Evolutionary conservation across 2,329 filamentous ascomycete genomes (phyloP), one percentile per base, ranked within the genome.

Genomic region (Leptographium galeiforme): DNA sequence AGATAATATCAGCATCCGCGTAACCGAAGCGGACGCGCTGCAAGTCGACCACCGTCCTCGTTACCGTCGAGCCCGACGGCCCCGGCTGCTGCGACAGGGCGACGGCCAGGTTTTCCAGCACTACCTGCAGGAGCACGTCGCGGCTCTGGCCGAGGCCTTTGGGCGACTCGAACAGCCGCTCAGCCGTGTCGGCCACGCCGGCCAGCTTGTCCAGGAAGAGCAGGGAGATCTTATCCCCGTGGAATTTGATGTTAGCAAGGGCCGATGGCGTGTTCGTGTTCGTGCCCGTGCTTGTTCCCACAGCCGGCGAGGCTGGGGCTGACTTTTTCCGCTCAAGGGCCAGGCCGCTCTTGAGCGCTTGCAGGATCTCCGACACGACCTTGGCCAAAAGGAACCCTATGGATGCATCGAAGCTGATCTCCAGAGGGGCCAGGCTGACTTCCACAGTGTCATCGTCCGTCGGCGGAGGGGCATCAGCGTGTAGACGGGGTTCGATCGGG

Each of bases 11-110:
- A 41, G 78, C 79, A 56, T 78, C 57, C 71, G 74, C 72, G 61
- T 85, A 84, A 1, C 81, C 81, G 59, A 85, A 80, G 0, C 70
- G 71, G 60, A 85, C 78, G 57, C 77, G 79, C 57, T 78, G 71
- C 2, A 84, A 61, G 45, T 73, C 68, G 12, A 81, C 60, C 43
- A 64, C 72, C 6, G 67, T 63, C 47, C 70, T 53, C 2, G 53
- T 55, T 3, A 32, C 30, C 2, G 43, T n/a, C 2, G 43, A 6
- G 11, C 39, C n/a, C 6, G 63, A 58, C 50, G 60, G 60, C 4
- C 7, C 25, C 2, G 32, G 7, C 10, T 5, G 8, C 18, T 44
- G 39, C 3, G 63, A 62, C 18, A 68, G 38, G 10, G 60, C 61
- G 2, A 69, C 61, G 13, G 59, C 63, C 7, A 81, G 58, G 38